Percentiles rank a stretch among this genome's conserved stretches.
Conservation (phyloP, 495 filamentous ascomycete genomes). For the Penicillium dipodomyicola region DNA sequence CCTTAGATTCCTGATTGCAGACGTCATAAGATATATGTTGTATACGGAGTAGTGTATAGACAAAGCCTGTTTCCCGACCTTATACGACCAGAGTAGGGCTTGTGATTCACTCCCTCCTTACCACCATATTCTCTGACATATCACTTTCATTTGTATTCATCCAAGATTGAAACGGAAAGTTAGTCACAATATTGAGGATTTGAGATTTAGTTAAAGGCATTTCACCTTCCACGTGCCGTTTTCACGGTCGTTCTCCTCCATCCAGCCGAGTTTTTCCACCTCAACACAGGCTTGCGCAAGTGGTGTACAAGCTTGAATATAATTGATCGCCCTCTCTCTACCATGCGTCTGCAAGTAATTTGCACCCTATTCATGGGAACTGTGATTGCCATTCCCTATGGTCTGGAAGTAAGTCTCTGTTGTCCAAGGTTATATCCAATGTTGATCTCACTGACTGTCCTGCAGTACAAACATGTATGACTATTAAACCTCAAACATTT, state of each 20-base stretch:
- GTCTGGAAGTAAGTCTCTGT: slow-evolving; percentile 7
- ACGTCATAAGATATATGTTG: background rate
- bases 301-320: background rate
- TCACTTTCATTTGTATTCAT: too few relatives aligned
- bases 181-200: too few relatives aligned
- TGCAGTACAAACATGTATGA: slow-evolving; percentile 1
- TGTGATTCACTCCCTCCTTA: background rate
- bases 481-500: background rate
- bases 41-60: background rate
- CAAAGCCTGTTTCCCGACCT: background rate
- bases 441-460: background rate
- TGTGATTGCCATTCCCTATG: slow-evolving; percentile 13
- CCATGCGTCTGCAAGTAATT: slow-evolving; percentile 12
- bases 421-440: background rate
- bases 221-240: too few relatives aligned
- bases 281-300: background rate
- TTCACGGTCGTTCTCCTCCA: too few relatives aligned
- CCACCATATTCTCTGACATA: background rate
- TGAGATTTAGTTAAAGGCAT: too few relatives aligned
- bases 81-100: background rate
- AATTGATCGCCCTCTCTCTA: background rate
- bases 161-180: too few relatives aligned
- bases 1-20: slow-evolving; percentile 4
- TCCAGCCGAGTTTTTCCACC: background rate
- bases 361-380: slow-evolving; percentile 8